Evolutionary conservation across 495 filamentous ascomycete species (phyloP), one percentile per base, ranked within the genome.

Genomic region (Penicillium lagena): DNA sequence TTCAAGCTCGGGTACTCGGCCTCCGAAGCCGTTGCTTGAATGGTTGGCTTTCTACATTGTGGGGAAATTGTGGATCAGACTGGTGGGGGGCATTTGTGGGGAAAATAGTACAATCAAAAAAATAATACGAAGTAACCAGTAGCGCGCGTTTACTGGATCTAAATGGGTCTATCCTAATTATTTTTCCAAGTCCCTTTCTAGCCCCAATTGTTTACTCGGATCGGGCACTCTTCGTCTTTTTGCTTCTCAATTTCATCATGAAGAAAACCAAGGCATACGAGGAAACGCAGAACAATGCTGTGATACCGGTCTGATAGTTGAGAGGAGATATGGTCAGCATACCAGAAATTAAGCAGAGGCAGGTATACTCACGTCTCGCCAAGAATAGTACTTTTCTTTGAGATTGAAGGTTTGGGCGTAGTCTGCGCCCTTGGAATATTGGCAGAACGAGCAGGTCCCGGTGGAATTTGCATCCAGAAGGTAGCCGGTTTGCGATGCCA

Each of bases 381-480:
- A 71, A 1, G 64, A 56, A 41, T 69, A 71, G 37, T 67, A 71
- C 31, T 63, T 63, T 45, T 62, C 63, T 12, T 49, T 42, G 14
- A 69, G 38, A 38, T 69, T 71, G 46, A 67, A 71, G 0, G 58
- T 55, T 40, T 62, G 67, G 1, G 65, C 67, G 42, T 66, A 71
- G 37, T 71, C 67, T 2, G 65, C 60, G 4, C 66, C 66, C 1
- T 46, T 55, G 1, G 57, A 56, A 32, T 68, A 70, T 31, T 76
- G 50, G 63, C 88, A 93, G 64, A 78, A 90, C 1, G 57, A 50
- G 62, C 87, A 94, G 29, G 70, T 55, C 0, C 46, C 45, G 0
- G 75, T 85, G 4, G 72, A 67, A 28, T 68, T 66, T 6, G 70
- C 56, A 51, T 85, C 70, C 14, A 69, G 48, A 12, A 90, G 66